Percentiles rank a stretch among this genome's conserved stretches.
These are phyloP conservation scores for Penicillium nordicum DNA, from an alignment of 2,329 filamentous ascomycete species.

Conservation along the genomic window DNA sequence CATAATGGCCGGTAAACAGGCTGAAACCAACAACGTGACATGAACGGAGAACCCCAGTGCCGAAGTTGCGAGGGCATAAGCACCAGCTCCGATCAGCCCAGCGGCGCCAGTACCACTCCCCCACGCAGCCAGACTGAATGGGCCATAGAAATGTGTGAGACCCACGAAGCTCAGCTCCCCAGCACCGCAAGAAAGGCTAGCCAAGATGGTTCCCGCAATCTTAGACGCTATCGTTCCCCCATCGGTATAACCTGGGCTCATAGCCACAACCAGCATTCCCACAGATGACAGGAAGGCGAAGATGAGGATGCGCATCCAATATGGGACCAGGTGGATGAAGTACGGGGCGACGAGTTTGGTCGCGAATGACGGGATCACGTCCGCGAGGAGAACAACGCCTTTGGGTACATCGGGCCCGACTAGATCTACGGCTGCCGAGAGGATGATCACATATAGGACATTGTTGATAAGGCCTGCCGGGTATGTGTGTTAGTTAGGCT, in stretches of 20 bases:
- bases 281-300: slow-evolving; percentile 72
- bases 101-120: slow-evolving; percentile 88
- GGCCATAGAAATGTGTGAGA: slow-evolving; percentile 89
- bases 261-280: slow-evolving; percentile 85
- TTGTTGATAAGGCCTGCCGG: slow-evolving; percentile 82
- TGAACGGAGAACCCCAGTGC: slow-evolving; percentile 71
- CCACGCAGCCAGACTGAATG: slow-evolving; percentile 84
- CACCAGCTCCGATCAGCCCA: slow-evolving; percentile 77
- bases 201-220: slow-evolving; percentile 77
- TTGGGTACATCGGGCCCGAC: slow-evolving; percentile 85
- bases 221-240: slow-evolving; percentile 66
- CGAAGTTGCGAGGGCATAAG: slow-evolving; percentile 83
- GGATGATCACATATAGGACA: slow-evolving; percentile 94
- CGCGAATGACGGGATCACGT: slow-evolving; percentile 84
- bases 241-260: slow-evolving; percentile 62
- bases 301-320: slow-evolving; percentile 67
- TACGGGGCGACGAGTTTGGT: slow-evolving; percentile 88
- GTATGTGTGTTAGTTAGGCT: neutral
- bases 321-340: slow-evolving; percentile 85
- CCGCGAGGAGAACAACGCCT: slow-evolving; percentile 85
- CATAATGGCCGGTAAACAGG: slow-evolving; percentile 75
- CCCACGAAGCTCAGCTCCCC: slow-evolving; percentile 90
- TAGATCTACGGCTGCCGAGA: slow-evolving; percentile 91
- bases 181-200: slow-evolving; percentile 78
- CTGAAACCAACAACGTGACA: slow-evolving; percentile 70